These are phyloP conservation scores for Cystoisospora suis DNA, from an alignment of 169 alveolate species.

Conservation along the genomic window DNA sequence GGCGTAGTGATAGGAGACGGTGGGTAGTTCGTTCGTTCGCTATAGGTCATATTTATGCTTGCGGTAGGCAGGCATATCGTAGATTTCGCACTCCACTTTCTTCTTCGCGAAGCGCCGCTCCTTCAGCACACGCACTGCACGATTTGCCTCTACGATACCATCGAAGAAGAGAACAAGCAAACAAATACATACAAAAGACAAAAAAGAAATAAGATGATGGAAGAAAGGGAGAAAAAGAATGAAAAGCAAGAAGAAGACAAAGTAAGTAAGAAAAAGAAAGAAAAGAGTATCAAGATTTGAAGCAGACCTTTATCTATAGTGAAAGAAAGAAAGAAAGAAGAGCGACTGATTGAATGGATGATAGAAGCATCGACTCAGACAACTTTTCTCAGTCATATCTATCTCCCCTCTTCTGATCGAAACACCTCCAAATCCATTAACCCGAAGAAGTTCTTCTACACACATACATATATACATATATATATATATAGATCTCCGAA, in stretches of 20 bases:
- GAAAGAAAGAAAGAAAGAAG: background rate
- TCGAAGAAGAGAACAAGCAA: background rate
- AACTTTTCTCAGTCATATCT: too few species aligned
- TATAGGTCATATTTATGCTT: constrained; percentile 3
- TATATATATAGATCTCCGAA: too few species aligned
- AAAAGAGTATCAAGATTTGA: background rate
- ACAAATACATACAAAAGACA: background rate
- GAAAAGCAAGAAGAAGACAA: background rate
- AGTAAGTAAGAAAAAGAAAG: background rate
- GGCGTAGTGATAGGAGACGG: background rate
- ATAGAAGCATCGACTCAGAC: too few species aligned
- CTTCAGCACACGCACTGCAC: constrained; percentile 49
- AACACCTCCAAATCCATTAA: too few species aligned
- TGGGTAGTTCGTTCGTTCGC: background rate
- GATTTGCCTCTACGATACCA: background rate
- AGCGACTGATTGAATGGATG: too few species aligned
- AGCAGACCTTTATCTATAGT: background rate
- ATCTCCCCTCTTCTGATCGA: too few species aligned
- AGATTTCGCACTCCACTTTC: constrained; percentile 39
- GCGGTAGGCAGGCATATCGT: constrained; percentile 38
- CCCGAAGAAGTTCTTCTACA: too few species aligned
- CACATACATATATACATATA: too few species aligned
- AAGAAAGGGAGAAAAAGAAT: background rate
- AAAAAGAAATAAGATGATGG: background rate
- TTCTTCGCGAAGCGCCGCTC: constrained; percentile 21